These are phyloP conservation scores for Yamadazyma endophytica DNA, from an alignment of 805 yeast genomes.

Conservation along the genomic window DNA sequence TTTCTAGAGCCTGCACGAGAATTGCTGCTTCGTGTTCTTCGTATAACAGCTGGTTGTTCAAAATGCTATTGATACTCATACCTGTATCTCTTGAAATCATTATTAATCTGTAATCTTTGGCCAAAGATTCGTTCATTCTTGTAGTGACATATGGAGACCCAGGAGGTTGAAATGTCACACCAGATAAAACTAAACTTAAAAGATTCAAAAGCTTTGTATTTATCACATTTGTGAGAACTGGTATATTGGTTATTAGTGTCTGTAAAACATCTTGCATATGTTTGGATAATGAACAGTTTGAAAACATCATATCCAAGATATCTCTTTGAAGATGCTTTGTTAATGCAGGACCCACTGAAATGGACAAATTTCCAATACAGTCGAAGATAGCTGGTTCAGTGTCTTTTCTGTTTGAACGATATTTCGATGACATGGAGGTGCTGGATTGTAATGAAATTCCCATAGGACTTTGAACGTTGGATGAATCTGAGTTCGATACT, in stretches of 20 bases:
- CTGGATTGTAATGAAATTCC: slow-evolving; percentile 23
- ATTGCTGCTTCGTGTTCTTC: slow-evolving; percentile 40
- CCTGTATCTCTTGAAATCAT: slow-evolving; percentile 70
- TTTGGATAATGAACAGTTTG: slow-evolving; percentile 75
- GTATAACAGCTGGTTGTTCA: slow-evolving; percentile 26
- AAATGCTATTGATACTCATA: slow-evolving; percentile 29
- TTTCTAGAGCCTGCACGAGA: slow-evolving; percentile 73
- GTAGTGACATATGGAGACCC: slow-evolving; percentile 73
- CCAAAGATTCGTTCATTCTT: slow-evolving; percentile 58
- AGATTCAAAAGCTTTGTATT: slow-evolving; percentile 67
- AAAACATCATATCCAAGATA: slow-evolving; percentile 69
- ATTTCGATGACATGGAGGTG: slow-evolving; percentile 42
- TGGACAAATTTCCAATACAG: slow-evolving; percentile 81
- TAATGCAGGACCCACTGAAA: slow-evolving; percentile 88
- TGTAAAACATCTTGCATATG: slow-evolving; percentile 74
- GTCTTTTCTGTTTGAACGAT: slow-evolving; percentile 57
- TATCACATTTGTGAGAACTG: slow-evolving; percentile 72
- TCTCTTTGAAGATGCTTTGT: slow-evolving; percentile 85
- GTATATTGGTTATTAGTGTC: slow-evolving; percentile 65
- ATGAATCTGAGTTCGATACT: slow-evolving; percentile 21
- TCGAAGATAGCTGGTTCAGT: slow-evolving; percentile 83
- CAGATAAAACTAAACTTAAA: slow-evolving; percentile 73
- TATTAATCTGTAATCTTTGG: slow-evolving; percentile 72
- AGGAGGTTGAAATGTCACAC: slow-evolving; percentile 75
- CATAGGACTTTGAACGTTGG: slow-evolving; percentile 8